These are phyloP conservation scores for Cyberlindnera americana DNA, from an alignment of 805 yeast species.

Conservation along the genomic window DNA sequence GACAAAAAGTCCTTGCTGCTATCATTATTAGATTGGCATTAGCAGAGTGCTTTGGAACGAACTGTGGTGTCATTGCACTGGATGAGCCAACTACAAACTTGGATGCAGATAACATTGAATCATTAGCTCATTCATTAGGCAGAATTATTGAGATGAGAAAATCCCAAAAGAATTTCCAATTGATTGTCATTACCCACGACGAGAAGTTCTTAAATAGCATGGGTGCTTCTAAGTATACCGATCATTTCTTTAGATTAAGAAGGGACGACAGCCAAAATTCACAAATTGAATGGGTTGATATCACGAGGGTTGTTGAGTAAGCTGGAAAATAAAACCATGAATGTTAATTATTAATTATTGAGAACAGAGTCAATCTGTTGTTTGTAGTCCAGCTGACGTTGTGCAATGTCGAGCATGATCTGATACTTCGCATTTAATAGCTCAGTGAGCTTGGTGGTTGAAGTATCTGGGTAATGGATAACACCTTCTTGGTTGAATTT, in stretches of 20 bases:
- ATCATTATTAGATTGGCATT: conserved; percentile 87
- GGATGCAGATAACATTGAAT: conserved; percentile 83
- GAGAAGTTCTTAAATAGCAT: conserved; percentile 83
- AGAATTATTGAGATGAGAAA: conserved; percentile 71
- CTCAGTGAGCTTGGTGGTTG: conserved; percentile 10
- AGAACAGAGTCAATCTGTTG: conserved; percentile 17
- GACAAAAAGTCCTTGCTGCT: conserved; percentile 92
- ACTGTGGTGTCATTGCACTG: conserved; percentile 92
- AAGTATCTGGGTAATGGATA: not conserved
- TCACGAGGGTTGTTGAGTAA: conserved; percentile 33
- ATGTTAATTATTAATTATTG: not conserved
- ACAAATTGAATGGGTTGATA: conserved; percentile 57
- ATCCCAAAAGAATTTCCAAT: conserved; percentile 83
- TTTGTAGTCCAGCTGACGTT: conserved; percentile 32
- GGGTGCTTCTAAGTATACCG: conserved; percentile 82
- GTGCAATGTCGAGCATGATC: conserved; percentile 34
- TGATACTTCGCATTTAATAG: conserved; percentile 25
- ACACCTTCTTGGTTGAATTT: conserved; percentile 7
- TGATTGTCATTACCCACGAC: conserved; percentile 95
- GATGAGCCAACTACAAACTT: conserved; percentile 98
- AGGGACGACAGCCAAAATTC: conserved; percentile 83
- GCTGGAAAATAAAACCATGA: no score
- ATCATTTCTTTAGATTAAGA: conserved; percentile 76
- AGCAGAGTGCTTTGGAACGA: conserved; percentile 92
- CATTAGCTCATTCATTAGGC: conserved; percentile 77